Evolutionary conservation across 2,329 filamentous ascomycete species (phyloP).

Genomic region (Trichothecium sympodiale): DNA sequence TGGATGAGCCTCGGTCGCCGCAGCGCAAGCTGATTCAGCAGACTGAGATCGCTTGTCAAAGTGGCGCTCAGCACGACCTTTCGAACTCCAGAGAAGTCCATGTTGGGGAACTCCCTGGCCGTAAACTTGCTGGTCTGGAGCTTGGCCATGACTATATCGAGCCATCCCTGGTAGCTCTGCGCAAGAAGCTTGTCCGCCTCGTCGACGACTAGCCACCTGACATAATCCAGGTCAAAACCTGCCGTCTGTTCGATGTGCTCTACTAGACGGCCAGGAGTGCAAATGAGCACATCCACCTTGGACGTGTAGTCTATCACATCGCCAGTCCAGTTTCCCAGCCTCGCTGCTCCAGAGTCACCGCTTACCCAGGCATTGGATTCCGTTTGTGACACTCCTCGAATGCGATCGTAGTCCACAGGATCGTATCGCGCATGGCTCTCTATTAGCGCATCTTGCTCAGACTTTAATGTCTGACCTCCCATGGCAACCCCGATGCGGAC

Average conservation of each 20-base stretch:
- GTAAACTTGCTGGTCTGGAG: conserved; percentile 39
- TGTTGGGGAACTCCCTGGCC: conserved; percentile 41
- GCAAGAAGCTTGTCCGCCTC: conserved; percentile 88
- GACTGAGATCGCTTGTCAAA: conserved; percentile 76
- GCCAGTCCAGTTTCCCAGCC: conserved; percentile 23
- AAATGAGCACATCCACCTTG: conserved; percentile 78
- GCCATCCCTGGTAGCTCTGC: conserved; percentile 89
- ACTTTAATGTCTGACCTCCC: conserved; percentile 65
- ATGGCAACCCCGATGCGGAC: conserved; percentile 74
- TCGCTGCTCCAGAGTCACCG: conserved; percentile 7
- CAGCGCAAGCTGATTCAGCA: conserved; percentile 64
- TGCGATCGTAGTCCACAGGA: conserved; percentile 36
- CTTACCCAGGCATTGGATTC: conserved; percentile 7
- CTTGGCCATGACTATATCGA: conserved; percentile 57
- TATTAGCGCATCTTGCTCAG: conserved; percentile 42
- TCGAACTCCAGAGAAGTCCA: conserved; percentile 44
- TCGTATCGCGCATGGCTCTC: conserved; percentile 48
- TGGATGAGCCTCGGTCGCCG: conserved; percentile 65
- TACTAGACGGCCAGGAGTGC: conserved; percentile 82
- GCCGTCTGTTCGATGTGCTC: conserved; percentile 79
- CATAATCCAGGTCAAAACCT: conserved; percentile 66
- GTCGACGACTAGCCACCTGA: conserved; percentile 85
- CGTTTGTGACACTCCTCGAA: conserved; percentile 3
- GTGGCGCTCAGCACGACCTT: conserved; percentile 89
- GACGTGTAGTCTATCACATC: conserved; percentile 56